phyloP scores from a whole-genome alignment of 257 asterid species.

The Leonotis leonurus region DNA sequence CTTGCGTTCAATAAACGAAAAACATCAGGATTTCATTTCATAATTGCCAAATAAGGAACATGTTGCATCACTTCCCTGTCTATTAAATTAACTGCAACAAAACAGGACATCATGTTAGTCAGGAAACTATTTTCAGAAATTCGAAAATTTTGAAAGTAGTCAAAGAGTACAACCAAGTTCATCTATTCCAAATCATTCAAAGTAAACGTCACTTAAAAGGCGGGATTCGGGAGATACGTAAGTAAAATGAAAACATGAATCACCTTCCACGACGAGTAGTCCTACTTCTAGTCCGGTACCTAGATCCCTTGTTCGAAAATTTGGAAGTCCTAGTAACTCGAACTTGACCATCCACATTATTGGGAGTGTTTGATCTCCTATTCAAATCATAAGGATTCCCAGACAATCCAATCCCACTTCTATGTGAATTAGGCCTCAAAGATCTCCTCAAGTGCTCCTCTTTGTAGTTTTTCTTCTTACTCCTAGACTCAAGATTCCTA shows the following conservation, averaged over 20 bases:
- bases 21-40: too few relatives aligned
- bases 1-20: too few relatives aligned
- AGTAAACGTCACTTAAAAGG: too few relatives aligned
- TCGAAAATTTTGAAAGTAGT: background rate
- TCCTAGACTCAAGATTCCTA: conserved; percentile 8
- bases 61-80: too few relatives aligned
- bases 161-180: too few relatives aligned
- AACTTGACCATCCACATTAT: conserved; percentile 22
- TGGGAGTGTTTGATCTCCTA: conserved; percentile 8
- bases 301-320: conserved; percentile 33
- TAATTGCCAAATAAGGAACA: too few relatives aligned
- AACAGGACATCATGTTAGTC: too few relatives aligned
- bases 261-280: conserved; percentile 18
- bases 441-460: conserved; percentile 47
- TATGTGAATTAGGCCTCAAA: conserved; percentile 47
- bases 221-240: too few relatives aligned
- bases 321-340: conserved; percentile 43
- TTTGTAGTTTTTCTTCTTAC: conserved; percentile 26
- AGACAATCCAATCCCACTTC: conserved; percentile 22
- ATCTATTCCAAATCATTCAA: too few relatives aligned
- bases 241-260: too few relatives aligned
- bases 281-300: conserved; percentile 15
- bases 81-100: too few relatives aligned
- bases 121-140: too few relatives aligned
- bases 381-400: conserved; percentile 20